Conservation (phyloP, 2,329 filamentous ascomycete genomes). For the Penicillium vulpinum region DNA sequence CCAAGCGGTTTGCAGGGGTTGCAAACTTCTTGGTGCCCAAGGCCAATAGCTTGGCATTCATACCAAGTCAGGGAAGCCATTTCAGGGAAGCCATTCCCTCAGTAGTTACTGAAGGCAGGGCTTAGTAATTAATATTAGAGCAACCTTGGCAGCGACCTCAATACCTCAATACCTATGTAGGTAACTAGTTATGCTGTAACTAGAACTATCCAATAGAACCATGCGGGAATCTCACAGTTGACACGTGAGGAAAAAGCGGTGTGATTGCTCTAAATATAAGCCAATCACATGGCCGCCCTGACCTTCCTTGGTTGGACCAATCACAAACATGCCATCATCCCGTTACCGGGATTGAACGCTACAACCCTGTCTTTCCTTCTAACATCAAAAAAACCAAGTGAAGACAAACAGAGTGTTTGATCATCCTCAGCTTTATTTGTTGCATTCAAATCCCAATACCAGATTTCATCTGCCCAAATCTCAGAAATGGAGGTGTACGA, state of each 20-base stretch:
- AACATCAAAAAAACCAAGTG: background rate
- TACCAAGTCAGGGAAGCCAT: no score
- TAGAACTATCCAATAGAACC: no score
- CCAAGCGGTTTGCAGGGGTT: no score
- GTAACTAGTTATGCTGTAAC: no score
- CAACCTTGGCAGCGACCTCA: no score
- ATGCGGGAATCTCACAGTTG: no score
- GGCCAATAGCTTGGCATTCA: no score
- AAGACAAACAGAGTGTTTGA: background rate
- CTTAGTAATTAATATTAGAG: no score
- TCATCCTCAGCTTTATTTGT: background rate
- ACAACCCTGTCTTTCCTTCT: background rate
- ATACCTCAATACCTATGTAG: no score
- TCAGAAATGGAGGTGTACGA: slow-evolving; percentile 16
- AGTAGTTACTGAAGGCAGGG: no score
- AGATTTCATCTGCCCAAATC: background rate
- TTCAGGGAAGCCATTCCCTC: no score
- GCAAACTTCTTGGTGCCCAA: no score
- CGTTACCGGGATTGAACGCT: slow-evolving; percentile 8
- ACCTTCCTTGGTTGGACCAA: background rate
- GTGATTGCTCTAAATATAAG: fast-evolving
- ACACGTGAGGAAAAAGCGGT: background rate
- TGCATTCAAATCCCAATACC: background rate
- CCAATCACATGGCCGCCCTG: background rate
- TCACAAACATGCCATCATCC: slow-evolving; percentile 1